phyloP scores from a whole-genome alignment of 106 monocot species.

The Vanilla planifolia region DNA sequence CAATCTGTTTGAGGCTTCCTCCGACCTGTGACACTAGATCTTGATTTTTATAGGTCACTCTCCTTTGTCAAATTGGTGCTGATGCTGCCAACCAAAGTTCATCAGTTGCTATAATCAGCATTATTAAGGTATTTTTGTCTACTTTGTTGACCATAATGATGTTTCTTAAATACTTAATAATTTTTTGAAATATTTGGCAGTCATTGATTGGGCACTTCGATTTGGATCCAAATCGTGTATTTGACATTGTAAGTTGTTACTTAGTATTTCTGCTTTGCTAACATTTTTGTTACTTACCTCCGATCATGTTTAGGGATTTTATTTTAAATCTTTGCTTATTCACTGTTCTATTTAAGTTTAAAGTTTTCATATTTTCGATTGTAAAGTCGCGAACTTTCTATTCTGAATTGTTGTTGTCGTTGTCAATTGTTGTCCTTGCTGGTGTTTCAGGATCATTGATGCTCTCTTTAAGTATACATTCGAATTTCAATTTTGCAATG shows the following conservation, averaged over 20 bases:
- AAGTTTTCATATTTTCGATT: background rate
- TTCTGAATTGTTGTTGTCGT: background rate
- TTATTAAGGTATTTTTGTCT: constrained; percentile 62
- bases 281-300: constrained; percentile 3
- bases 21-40: background rate
- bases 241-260: constrained; percentile 82
- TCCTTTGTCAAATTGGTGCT: constrained; percentile 82
- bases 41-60: constrained; percentile 57
- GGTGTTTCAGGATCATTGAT: too few species aligned
- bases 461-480: background rate
- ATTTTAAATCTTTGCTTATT: background rate
- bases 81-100: constrained; percentile 37
- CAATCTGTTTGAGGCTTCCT: background rate
- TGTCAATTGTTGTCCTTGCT: background rate
- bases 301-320: background rate
- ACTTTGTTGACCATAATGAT: background rate
- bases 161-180: background rate
- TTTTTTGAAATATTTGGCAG: constrained; percentile 31
- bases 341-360: background rate
- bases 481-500: constrained; percentile 4
- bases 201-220: constrained; percentile 99
- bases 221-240: constrained; percentile 97
- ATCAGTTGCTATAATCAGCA: constrained; percentile 55
- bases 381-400: background rate
- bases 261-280: background rate